Base-by-base conservation (phyloP, 73 alveolate species). In the Tetrahymena malaccensis region DNA sequence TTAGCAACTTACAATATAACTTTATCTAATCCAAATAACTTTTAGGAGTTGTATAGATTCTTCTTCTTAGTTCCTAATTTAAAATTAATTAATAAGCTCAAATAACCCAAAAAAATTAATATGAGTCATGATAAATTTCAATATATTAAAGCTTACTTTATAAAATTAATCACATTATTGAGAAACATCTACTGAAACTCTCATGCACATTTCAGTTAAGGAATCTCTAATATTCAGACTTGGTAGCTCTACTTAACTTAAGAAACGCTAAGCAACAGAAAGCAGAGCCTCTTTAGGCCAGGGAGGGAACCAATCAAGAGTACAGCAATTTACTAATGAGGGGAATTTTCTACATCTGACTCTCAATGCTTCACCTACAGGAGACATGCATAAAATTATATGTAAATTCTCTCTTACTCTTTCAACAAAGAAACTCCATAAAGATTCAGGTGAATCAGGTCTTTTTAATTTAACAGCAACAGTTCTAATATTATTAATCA, bases 271-370 rank as follows among this genome's bases (percentile, higher is more conserved):
- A 0, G 98, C 97, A 34, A 98, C 99, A 34, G 97, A 96, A 16
- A 97, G 96, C 34, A 99, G 96, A n/a, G 99, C 99, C 89, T 99
- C 99, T 96, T 98, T 98, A 19, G 99, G 99, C 99, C 99, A 99
- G 33, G 99, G 96, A 96, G 97, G 98, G 94, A 98, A 98, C 99
- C 99, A 99, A 95, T 98, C 99, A 31, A 99, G 96, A 35, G 99
- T 99, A 94, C 99, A 99, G 95, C 99, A 99, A 96, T 99, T 99
- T 34, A 99, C 98, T 34, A 99, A 96, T 3, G 99, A 97, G 11
- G 99, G 99, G 99, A 98, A 99, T 96, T 98, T 99, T 34, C 99
- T 93, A 97, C 99, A 98, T 96, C 99, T 94, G 38, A 99, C 97
- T 96, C 99, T 97, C 93, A 99, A 96, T 58, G 97, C 95, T 94